These are phyloP conservation scores for Phytophthora lateralis DNA, from an alignment of 352 stramenopile genomes.

Conservation along the genomic window DNA sequence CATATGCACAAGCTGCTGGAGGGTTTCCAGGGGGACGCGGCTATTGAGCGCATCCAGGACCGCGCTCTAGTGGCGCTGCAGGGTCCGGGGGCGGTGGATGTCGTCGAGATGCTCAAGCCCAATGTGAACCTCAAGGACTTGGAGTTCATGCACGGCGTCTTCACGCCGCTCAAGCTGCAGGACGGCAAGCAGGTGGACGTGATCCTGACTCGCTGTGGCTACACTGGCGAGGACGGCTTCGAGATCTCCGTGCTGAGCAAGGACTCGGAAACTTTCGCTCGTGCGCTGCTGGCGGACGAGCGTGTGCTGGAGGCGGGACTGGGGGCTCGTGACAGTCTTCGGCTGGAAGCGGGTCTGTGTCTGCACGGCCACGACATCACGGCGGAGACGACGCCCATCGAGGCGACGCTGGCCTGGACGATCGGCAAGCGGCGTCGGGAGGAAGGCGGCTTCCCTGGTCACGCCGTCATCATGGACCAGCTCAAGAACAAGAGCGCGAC, in stretches of 20 bases:
- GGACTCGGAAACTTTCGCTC: constrained; percentile 59
- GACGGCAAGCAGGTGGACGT: constrained; percentile 73
- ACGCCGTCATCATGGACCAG: constrained; percentile 94
- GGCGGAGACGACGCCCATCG: constrained; percentile 94
- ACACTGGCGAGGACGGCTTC: constrained; percentile 99
- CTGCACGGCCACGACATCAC: constrained; percentile 99
- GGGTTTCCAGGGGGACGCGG: constrained; percentile 91
- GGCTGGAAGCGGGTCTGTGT: constrained; percentile 98
- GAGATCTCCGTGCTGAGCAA: constrained; percentile 93
- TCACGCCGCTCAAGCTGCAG: constrained; percentile 73
- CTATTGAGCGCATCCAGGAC: constrained; percentile 94
- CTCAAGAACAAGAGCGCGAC: constrained; percentile 93
- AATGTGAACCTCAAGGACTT: constrained; percentile 92
- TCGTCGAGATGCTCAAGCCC: constrained; percentile 86
- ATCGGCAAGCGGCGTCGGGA: constrained; percentile 88
- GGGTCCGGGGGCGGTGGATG: constrained; percentile 90
- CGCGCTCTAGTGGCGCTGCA: constrained; percentile 96
- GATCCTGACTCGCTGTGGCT: constrained; percentile 96
- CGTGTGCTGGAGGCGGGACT: constrained; percentile 93
- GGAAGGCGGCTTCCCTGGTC: constrained; percentile 94
- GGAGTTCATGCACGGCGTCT: constrained; percentile 96
- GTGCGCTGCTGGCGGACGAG: constrained; percentile 62
- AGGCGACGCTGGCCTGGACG: constrained; percentile 94
- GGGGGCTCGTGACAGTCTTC: constrained; percentile 96
- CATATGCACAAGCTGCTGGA: constrained; percentile 92